These are phyloP conservation scores for Thraustotheca clavata DNA, from an alignment of 352 stramenopile species.

Conservation along the genomic window DNA sequence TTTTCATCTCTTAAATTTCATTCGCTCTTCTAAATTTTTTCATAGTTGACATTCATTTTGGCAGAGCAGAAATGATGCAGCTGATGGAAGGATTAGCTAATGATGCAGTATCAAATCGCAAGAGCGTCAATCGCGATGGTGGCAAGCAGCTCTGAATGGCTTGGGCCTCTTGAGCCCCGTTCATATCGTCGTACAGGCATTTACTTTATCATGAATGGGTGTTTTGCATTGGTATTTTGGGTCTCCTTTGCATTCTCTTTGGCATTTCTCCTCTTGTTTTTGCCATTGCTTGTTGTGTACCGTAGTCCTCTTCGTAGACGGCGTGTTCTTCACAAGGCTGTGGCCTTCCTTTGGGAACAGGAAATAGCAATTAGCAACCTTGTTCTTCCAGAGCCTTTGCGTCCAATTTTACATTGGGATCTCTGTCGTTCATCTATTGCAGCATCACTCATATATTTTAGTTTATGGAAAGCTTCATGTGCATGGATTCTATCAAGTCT, in stretches of 20 bases:
- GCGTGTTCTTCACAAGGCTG: conserved; percentile 12
- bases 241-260: not conserved
- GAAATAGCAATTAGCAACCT: conserved; percentile 12
- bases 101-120: not conserved
- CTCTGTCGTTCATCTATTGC: not conserved
- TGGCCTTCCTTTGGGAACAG: conserved; percentile 3
- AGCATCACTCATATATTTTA: conserved; percentile 1
- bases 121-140: not conserved
- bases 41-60: not conserved
- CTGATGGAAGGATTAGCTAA: not conserved
- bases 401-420: conserved; percentile 13
- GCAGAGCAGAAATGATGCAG: not conserved
- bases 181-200: conserved; percentile 8
- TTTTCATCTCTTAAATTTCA: too few species aligned
- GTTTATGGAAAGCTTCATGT: not conserved
- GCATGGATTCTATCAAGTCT: not conserved
- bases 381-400: not conserved
- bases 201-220: conserved; percentile 11
- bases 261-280: not conserved
- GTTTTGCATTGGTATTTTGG: conserved; percentile 8
- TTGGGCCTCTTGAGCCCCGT: conserved; percentile 4
- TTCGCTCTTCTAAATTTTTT: not conserved
- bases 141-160: too few species aligned
- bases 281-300: not conserved
- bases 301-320: conserved; percentile 1